Conservation (phyloP, 305 asterid species). For the Stenogyne calaminthoides region DNA sequence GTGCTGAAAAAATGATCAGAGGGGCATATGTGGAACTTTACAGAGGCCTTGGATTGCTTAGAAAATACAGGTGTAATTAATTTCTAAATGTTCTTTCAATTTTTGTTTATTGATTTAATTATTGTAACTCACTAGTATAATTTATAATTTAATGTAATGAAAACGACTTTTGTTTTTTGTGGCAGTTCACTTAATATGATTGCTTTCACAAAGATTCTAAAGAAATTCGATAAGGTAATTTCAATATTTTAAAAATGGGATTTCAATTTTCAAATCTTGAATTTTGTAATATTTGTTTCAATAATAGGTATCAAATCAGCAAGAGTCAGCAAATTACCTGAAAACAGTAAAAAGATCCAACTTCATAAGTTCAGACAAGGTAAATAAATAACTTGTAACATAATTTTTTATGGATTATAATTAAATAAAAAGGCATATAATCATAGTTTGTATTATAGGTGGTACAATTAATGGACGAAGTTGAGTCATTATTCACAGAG, state of each 20-base stretch:
- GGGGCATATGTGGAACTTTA: conserved; percentile 91
- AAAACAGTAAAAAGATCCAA: conserved; percentile 70
- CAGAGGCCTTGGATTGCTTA: conserved; percentile 77
- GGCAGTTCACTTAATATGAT: conserved; percentile 81
- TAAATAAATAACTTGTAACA: conserved; percentile 1
- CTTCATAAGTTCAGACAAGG: conserved; percentile 87
- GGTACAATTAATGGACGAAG: conserved; percentile 88
- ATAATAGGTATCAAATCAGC: conserved; percentile 65
- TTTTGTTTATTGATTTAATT: background rate
- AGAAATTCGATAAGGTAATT: conserved; percentile 84
- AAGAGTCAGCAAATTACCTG: conserved; percentile 63
- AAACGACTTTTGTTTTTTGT: background rate
- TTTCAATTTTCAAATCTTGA: too few relatives aligned
- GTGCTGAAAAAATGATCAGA: conserved; percentile 92
- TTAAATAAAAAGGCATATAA: background rate
- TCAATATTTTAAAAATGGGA: too few relatives aligned
- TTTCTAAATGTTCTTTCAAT: background rate
- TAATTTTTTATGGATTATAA: background rate
- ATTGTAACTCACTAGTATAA: background rate
- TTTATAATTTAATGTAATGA: background rate
- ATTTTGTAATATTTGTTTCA: background rate
- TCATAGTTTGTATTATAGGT: conserved; percentile 46
- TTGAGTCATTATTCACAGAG: conserved; percentile 86
- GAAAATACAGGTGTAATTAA: conserved; percentile 58
- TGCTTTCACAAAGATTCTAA: conserved; percentile 86